Evolutionary conservation across 345 rosid genomes (phyloP), one percentile per base, ranked within the genome.

Genomic region (Ailanthus altissimus): DNA sequence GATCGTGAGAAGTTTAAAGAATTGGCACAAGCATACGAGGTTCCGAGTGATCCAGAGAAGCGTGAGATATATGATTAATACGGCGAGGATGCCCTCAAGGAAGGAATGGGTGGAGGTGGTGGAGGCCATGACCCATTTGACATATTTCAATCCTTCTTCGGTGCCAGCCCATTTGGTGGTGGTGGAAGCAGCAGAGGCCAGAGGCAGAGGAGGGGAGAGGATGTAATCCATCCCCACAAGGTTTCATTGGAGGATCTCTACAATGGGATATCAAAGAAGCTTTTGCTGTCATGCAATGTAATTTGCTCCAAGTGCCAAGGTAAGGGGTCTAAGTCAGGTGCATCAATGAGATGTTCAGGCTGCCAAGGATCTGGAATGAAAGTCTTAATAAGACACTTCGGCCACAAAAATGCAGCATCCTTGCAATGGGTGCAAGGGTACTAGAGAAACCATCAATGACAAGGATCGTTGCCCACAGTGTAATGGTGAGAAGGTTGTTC

Each of bases 141-240:
- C 81, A 91, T 91, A 61, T 91, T 91, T 86, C 85, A 83, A 25
- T 88, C 97, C 18, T 91, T 91, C 87, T 91, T 91, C 69, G 97
- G 96, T 46, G 96, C 91, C 75, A 89, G 65, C 57, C 92, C 96
- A 1, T 91, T 91, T 16, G 91, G 97, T 64, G 90, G 93, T 88
- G 94, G 91, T 54, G 97, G 93, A 83, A 89, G 94, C 77, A 94
- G 97, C 85, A 79, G 97, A 77, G 91, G 92, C 74, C 81, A 97
- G 58, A 91, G 98, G 84, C 97, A 94, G 81, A 89, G 97, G 69
- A 88, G 91, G 84, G 97, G 98, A 28, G 97, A 92, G 86, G 97
- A 94, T 83, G 98, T 91, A 58, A 79, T 91, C 61, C 98, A 94
- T 81, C 94, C 97, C 18, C 85, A 92, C 9, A 94, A 94, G 82